phyloP scores from a whole-genome alignment of 331 rosid species.

The Cydonia oblonga region DNA sequence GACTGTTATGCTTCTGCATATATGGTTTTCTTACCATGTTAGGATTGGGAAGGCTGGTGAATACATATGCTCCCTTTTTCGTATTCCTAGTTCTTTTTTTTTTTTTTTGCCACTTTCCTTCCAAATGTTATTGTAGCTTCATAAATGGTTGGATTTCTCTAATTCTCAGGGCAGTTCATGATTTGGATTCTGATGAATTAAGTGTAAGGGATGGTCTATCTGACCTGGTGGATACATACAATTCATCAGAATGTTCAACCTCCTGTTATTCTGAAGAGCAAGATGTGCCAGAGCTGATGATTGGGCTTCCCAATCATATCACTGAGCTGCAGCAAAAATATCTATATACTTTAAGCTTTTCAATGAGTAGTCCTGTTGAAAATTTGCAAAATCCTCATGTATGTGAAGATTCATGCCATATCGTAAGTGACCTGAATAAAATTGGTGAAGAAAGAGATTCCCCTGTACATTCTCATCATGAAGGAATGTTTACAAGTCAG shows the following conservation, averaged over 20 bases:
- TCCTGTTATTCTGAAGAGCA: conserved; percentile 45
- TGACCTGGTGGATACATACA: conserved; percentile 27
- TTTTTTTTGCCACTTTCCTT: conserved; percentile 1
- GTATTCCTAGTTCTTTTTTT: neutral
- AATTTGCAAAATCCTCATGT: conserved; percentile 27
- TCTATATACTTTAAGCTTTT: conserved; percentile 56
- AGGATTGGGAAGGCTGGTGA: neutral
- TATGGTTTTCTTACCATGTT: neutral
- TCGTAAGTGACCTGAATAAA: conserved; percentile 18
- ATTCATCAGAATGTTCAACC: conserved; percentile 51
- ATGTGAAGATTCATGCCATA: conserved; percentile 20
- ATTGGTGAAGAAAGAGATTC: conserved; percentile 24
- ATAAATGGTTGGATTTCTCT: conserved; percentile 18
- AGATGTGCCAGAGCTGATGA: conserved; percentile 33
- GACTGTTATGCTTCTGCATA: neutral
- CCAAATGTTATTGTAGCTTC: conserved; percentile 15
- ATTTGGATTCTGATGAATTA: conserved; percentile 45
- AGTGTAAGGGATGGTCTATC: conserved; percentile 32
- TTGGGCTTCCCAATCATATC: conserved; percentile 27
- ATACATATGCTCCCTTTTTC: neutral
- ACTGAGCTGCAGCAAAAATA: conserved; percentile 29
- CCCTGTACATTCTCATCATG: conserved; percentile 18
- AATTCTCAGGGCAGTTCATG: conserved; percentile 38
- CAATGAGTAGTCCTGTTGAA: conserved; percentile 14
- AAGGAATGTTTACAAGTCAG: conserved; percentile 23